A percentile compares a stretch with the other conserved stretches of the same genome.
These are phyloP conservation scores for Trichoderma sp. DNA, from an alignment of 2,329 filamentous ascomycete genomes.

Conservation along the genomic window DNA sequence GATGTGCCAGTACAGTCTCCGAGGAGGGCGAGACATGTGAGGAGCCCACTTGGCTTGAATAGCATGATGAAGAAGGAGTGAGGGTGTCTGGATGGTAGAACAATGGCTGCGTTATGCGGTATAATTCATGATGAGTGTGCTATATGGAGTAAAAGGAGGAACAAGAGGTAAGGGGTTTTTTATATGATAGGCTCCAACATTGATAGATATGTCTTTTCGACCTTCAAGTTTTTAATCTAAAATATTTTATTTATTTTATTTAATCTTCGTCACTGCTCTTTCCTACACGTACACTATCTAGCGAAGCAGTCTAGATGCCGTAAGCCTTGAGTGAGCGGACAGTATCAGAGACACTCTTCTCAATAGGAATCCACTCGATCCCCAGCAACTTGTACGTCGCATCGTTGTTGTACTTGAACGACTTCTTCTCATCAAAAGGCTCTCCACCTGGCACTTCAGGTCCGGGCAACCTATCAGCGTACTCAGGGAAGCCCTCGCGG, in stretches of 20 bases:
- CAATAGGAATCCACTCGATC: slow-evolving; percentile 61
- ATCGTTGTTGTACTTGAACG: slow-evolving; percentile 60
- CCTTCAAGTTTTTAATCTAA: background rate
- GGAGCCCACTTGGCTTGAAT: slow-evolving; percentile 28
- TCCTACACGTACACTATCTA: background rate
- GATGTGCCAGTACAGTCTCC: background rate
- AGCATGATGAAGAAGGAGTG: background rate
- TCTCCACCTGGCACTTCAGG: slow-evolving; percentile 48
- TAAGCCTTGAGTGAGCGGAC: slow-evolving; percentile 62
- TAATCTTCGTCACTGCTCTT: background rate
- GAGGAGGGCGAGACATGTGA: slow-evolving; percentile 21
- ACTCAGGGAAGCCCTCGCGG: slow-evolving; percentile 52
- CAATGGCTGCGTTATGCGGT: no score
- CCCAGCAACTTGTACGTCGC: slow-evolving; percentile 61
- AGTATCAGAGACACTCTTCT: slow-evolving; percentile 64
- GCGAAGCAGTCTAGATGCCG: slow-evolving; percentile 26
- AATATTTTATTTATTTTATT: background rate
- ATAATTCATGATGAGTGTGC: background rate
- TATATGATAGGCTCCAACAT: background rate
- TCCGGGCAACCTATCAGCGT: slow-evolving; percentile 48
- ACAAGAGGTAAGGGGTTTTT: background rate
- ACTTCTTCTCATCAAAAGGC: slow-evolving; percentile 39
- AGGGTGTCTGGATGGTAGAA: background rate
- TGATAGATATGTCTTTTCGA: background rate
- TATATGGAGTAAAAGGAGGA: background rate